Conservation (phyloP, 345 rosid genomes). For the Rubroshorea leprosula region DNA sequence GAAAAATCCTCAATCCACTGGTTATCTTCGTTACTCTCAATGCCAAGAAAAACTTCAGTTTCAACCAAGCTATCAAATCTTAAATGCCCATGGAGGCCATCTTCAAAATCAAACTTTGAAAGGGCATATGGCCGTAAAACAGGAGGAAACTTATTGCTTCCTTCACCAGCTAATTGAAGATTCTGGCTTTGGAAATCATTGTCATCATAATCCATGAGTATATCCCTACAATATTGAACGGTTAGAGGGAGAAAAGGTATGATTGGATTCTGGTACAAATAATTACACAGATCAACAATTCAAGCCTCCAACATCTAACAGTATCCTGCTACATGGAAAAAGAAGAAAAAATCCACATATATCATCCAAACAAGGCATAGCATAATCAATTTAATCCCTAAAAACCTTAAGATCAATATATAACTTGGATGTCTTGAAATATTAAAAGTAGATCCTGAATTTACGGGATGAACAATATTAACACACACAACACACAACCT, state of each 20-base stretch:
- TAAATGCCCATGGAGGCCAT: slow-evolving; percentile 55
- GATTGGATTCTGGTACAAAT: slow-evolving; percentile 1
- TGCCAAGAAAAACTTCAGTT: slow-evolving; percentile 77
- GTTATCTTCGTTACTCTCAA: slow-evolving; percentile 70
- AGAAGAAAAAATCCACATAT: background rate
- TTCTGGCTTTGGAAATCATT: slow-evolving; percentile 93
- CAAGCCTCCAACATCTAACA: slow-evolving; percentile 9
- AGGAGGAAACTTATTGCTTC: slow-evolving; percentile 64
- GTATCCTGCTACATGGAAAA: slow-evolving; percentile 3
- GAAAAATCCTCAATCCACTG: slow-evolving; percentile 96
- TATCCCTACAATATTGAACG: slow-evolving; percentile 39
- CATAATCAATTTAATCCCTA: too few species aligned
- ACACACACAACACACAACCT: too few species aligned
- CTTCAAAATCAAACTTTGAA: slow-evolving; percentile 93
- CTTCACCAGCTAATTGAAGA: slow-evolving; percentile 89
- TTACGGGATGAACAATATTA: too few species aligned
- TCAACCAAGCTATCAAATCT: slow-evolving; percentile 74
- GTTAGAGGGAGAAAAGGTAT: slow-evolving; percentile 1
- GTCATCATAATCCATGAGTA: slow-evolving; percentile 99
- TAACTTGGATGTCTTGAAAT: too few species aligned
- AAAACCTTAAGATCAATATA: too few species aligned
- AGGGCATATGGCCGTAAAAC: slow-evolving; percentile 64
- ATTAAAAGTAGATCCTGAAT: too few species aligned
- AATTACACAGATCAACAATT: slow-evolving; percentile 6
- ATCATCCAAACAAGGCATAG: background rate